Percentiles rank a stretch among this genome's conserved stretches.
Conservation (phyloP, 768 basidiomycete genomes). For the Ramaria sp. region DNA sequence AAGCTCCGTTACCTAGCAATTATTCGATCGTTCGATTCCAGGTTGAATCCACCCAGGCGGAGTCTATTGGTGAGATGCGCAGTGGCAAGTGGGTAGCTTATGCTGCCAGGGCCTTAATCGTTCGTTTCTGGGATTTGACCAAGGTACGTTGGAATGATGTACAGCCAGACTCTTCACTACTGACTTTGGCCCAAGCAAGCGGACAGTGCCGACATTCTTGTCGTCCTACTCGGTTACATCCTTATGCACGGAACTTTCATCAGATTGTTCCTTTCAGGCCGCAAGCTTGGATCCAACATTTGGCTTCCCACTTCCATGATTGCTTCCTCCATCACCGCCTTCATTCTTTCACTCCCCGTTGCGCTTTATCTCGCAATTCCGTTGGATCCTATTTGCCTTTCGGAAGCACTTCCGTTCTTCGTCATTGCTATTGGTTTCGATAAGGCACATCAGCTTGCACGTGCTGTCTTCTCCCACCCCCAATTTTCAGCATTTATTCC, state of each 20-base stretch:
- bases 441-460: constrained; percentile 87
- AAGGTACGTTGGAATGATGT: constrained; percentile 37
- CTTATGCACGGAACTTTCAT: constrained; percentile 96
- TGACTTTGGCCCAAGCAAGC: constrained; percentile 49
- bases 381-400: constrained; percentile 86
- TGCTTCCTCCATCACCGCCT: constrained; percentile 69
- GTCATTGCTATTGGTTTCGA: constrained; percentile 98
- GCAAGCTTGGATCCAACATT: constrained; percentile 70
- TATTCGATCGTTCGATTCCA: constrained; percentile 38
- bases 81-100: constrained; percentile 86
- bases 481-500: constrained; percentile 29
- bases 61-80: constrained; percentile 62
- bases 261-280: constrained; percentile 79
- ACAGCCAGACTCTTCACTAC: not conserved
- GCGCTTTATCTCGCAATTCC: constrained; percentile 73
- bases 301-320: constrained; percentile 67
- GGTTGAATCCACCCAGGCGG: constrained; percentile 35
- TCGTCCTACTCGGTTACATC: constrained; percentile 87
- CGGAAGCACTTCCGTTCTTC: constrained; percentile 93
- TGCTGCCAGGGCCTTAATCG: constrained; percentile 60
- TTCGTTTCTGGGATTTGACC: constrained; percentile 79
- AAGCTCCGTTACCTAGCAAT: constrained; percentile 21
- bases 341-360: constrained; percentile 73
- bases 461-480: constrained; percentile 81
- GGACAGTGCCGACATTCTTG: constrained; percentile 89